These are phyloP conservation scores for Neodidymelliopsis sp. DNA, from an alignment of 2,329 filamentous ascomycete genomes.

Conservation along the genomic window DNA sequence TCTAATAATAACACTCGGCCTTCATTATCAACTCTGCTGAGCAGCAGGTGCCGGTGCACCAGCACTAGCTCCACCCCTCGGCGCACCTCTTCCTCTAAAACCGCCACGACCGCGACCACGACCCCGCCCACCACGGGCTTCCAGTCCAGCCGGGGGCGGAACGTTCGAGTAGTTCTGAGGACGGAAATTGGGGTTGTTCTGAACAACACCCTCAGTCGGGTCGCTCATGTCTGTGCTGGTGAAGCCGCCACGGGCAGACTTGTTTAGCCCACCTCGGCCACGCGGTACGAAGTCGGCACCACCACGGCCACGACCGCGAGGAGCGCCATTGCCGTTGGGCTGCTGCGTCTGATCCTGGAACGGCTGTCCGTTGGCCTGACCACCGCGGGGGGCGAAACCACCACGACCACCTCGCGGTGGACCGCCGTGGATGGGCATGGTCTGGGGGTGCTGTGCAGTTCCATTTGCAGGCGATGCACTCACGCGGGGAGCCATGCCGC, in stretches of 20 bases:
- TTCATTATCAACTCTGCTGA: slow-evolving; percentile 22
- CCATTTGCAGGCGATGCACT: slow-evolving; percentile 36
- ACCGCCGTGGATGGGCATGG: slow-evolving; percentile 50
- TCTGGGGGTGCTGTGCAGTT: slow-evolving; percentile 39
- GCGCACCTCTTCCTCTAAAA: slow-evolving; percentile 39
- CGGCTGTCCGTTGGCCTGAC: slow-evolving; percentile 38
- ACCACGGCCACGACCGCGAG: slow-evolving; percentile 36
- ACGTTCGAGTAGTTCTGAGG: slow-evolving; percentile 55
- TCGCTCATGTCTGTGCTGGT: slow-evolving; percentile 59
- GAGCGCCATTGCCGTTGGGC: slow-evolving; percentile 30
- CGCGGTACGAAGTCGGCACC: slow-evolving; percentile 45
- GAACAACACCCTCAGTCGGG: slow-evolving; percentile 60
- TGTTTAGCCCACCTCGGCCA: slow-evolving; percentile 50
- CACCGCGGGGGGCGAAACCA: slow-evolving; percentile 45
- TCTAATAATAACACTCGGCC: too few species aligned
- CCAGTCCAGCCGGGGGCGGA: slow-evolving; percentile 46
- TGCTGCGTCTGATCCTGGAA: slow-evolving; percentile 34
- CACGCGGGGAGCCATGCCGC: slow-evolving; percentile 43
- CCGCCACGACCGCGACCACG: slow-evolving; percentile 45
- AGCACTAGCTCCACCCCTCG: slow-evolving; percentile 41
- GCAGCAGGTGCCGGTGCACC: slow-evolving; percentile 28
- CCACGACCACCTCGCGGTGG: slow-evolving; percentile 50
- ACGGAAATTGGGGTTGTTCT: slow-evolving; percentile 64
- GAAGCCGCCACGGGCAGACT: slow-evolving; percentile 53
- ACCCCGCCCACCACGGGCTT: slow-evolving; percentile 26